Evolutionary conservation across 2,329 filamentous ascomycete genomes (phyloP).

Genomic region (Emmonsiellopsis sp.): DNA sequence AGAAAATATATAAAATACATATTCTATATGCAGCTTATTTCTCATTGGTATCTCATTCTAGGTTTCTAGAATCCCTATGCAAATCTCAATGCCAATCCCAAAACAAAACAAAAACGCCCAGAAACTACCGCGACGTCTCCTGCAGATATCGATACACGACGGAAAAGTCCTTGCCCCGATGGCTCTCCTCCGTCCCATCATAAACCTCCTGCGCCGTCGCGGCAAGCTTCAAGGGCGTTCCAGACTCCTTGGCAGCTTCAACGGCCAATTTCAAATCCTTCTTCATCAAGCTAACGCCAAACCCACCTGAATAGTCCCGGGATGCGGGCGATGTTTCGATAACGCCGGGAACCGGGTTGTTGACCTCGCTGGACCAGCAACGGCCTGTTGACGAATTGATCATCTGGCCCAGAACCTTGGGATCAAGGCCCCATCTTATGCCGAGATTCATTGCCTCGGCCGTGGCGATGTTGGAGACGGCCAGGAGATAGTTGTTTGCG

Average conservation of each 20-base stretch:
- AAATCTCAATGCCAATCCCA: background rate
- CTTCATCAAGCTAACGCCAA: slow-evolving; percentile 67
- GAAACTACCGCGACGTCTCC: slow-evolving; percentile 17
- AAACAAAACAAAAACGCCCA: background rate
- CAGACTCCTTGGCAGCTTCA: slow-evolving; percentile 58
- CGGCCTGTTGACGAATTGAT: slow-evolving; percentile 90
- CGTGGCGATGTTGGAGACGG: slow-evolving; percentile 76
- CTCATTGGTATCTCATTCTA: slow-evolving; percentile 3
- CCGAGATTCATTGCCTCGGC: slow-evolving; percentile 60
- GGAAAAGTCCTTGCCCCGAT: slow-evolving; percentile 68
- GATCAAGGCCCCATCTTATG: slow-evolving; percentile 52
- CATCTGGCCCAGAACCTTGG: slow-evolving; percentile 64
- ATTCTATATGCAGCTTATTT: background rate
- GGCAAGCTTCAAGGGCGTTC: slow-evolving; percentile 56
- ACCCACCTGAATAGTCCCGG: slow-evolving; percentile 67
- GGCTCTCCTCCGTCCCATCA: slow-evolving; percentile 51
- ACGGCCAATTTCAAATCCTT: slow-evolving; percentile 70
- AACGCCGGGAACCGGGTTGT: slow-evolving; percentile 87
- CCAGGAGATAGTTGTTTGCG: slow-evolving; percentile 93
- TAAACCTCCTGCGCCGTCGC: slow-evolving; percentile 58
- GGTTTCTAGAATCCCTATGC: too few species aligned
- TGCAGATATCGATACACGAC: slow-evolving; percentile 65
- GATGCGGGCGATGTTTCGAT: slow-evolving; percentile 65
- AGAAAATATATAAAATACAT: background rate
- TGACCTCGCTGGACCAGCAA: slow-evolving; percentile 93